Evolutionary conservation across 2,329 filamentous ascomycete genomes (phyloP).

Genomic region (Monilinia laxa): DNA sequence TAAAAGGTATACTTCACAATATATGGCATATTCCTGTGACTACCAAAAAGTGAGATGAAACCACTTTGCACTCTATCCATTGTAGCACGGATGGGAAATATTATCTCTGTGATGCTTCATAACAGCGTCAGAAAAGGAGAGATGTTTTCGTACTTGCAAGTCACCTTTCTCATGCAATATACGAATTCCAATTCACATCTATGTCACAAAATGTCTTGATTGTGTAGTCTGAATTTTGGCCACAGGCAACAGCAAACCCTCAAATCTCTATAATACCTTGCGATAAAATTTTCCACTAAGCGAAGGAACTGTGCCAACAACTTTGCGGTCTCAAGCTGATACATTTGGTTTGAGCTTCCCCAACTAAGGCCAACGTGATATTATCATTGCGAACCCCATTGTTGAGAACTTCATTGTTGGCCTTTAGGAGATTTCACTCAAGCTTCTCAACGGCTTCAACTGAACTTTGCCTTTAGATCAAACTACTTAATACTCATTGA

Average conservation of each 20-base stretch:
- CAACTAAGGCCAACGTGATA: background rate
- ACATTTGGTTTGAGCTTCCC: background rate
- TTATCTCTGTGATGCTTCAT: background rate
- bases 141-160: conserved; percentile 1
- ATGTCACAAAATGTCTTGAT: background rate
- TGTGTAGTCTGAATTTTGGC: background rate
- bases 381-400: background rate
- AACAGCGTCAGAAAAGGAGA: background rate
- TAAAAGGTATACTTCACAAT: background rate
- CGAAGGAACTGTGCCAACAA: background rate
- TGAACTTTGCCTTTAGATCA: background rate
- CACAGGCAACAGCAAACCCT: background rate
- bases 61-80: background rate
- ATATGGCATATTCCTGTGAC: too few relatives aligned
- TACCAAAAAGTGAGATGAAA: background rate
- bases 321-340: background rate
- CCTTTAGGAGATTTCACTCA: background rate
- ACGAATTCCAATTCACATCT: background rate
- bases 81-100: background rate
- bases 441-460: background rate
- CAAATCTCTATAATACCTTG: background rate
- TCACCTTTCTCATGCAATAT: background rate
- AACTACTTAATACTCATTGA: background rate
- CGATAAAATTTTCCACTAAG: background rate
- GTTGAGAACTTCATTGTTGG: too few relatives aligned